phyloP scores from a whole-genome alignment of 257 asterid genomes.

The Rubia yunnanensis region DNA sequence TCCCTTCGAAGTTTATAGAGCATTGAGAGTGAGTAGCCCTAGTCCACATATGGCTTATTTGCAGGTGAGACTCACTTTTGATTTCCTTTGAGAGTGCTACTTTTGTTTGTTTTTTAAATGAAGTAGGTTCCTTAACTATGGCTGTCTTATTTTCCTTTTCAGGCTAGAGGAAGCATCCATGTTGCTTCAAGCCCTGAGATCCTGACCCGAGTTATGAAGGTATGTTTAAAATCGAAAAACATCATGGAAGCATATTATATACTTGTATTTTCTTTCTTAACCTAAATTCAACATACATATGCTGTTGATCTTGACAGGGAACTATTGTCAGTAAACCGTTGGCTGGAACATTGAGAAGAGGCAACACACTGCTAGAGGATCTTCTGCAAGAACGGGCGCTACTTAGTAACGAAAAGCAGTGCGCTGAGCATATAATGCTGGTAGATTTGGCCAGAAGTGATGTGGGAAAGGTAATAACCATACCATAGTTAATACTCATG shows the following conservation, averaged over 20 bases:
- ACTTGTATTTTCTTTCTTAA: neutral
- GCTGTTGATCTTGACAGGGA: constrained; percentile 37
- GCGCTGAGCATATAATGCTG: constrained; percentile 75
- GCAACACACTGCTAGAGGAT: constrained; percentile 54
- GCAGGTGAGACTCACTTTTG: constrained; percentile 39
- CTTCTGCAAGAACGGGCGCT: constrained; percentile 48
- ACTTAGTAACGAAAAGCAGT: constrained; percentile 66
- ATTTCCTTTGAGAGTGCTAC: neutral
- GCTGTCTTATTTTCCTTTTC: constrained; percentile 13
- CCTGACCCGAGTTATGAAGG: constrained; percentile 65
- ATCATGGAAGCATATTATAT: neutral
- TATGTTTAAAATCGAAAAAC: constrained; percentile 16
- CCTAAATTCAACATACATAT: neutral
- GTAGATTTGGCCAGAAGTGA: constrained; percentile 90
- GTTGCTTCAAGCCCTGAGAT: constrained; percentile 97
- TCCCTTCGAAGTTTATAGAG: constrained; percentile 88
- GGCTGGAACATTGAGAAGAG: constrained; percentile 83
- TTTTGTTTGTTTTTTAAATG: constrained; percentile 5
- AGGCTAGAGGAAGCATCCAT: constrained; percentile 79
- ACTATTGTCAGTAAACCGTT: constrained; percentile 64
- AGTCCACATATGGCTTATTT: constrained; percentile 87
- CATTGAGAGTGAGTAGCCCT: constrained; percentile 84
- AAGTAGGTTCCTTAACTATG: constrained; percentile 9
- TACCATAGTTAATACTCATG: neutral
- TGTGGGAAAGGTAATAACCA: constrained; percentile 65